Evolutionary conservation across 2,329 filamentous ascomycete species (phyloP), one percentile per base, ranked within the genome.

Genomic region (Aspergillus unguis): DNA sequence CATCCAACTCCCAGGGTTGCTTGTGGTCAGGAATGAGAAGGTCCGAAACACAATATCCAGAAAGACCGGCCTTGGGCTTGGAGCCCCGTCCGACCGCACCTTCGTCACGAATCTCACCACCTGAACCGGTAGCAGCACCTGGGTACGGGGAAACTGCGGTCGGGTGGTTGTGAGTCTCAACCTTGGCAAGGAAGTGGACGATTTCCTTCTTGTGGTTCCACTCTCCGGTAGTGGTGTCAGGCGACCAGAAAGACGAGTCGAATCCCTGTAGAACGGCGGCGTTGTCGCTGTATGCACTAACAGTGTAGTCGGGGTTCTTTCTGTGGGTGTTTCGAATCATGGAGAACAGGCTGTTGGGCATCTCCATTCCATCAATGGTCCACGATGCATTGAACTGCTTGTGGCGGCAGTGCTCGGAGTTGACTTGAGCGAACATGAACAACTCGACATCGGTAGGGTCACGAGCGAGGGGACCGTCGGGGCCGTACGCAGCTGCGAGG

Each of bases 381-480:
- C 94, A 99, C 54, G 85, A 86, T 28, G 94, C 92, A 72, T 99
- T 99, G 82, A 99, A 99, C 64, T 95, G 88, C 78, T 96, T 95
- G 68, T 86, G 84, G 53, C 84, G 75, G 67, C 84, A 96, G 73
- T 97, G 92, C 79, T 99, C 94, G 3, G 92, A 97, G 77, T 97
- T 97, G 70, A 99, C 92, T 75, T 99, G 94, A 11, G 92, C 92
- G 71, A 97, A 99, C 94, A 97, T 97, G 80, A 97, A 97, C 25
- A 97, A 80, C 75, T 99, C 94, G 41, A 97, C 89, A 69, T 97
- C 94, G 55, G 91, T 86, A 1, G 90, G 90, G 44, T 86, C 76
- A 56, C 80, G 70, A 9, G 80, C 80, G 45, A 84, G 76, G 46
- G 77, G 71, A 3, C 80, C 80, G 29, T 85, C 81, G 35, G 84